Conservation (phyloP, 306 rosid species). For the Hylodesmum podocarpum region DNA sequence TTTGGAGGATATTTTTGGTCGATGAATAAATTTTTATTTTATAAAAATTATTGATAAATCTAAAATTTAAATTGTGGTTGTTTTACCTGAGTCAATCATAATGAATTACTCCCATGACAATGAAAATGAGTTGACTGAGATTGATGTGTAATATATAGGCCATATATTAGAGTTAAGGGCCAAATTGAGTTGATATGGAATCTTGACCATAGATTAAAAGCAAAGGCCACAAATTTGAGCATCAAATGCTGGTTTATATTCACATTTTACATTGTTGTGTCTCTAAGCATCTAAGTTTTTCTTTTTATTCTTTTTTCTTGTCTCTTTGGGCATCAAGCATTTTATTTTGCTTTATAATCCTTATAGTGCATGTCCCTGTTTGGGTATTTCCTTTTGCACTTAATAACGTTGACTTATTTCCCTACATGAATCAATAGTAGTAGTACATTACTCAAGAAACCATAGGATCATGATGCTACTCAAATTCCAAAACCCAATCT, state of each 20-base stretch:
- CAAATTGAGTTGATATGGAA: slow-evolving; percentile 2
- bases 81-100: no score
- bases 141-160: slow-evolving; percentile 39
- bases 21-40: no score
- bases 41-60: no score
- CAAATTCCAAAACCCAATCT: neutral
- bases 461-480: neutral
- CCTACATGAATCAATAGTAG: neutral
- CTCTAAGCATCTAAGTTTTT: slow-evolving; percentile 25
- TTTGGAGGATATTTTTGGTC: no score
- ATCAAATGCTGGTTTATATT: slow-evolving; percentile 40
- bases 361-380: neutral
- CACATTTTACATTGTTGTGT: slow-evolving; percentile 35
- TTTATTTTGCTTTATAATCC: neutral
- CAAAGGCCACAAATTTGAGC: slow-evolving; percentile 47
- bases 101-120: no score
- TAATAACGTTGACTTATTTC: neutral
- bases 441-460: neutral
- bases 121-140: slow-evolving; percentile 17
- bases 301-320: slow-evolving; percentile 8
- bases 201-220: slow-evolving; percentile 35
- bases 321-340: neutral
- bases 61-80: no score
- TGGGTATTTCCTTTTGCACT: neutral
- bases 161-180: neutral